Evolutionary conservation across 2,329 filamentous ascomycete species (phyloP), one percentile per base, ranked within the genome.

Genomic region (Botrytis aclada): DNA sequence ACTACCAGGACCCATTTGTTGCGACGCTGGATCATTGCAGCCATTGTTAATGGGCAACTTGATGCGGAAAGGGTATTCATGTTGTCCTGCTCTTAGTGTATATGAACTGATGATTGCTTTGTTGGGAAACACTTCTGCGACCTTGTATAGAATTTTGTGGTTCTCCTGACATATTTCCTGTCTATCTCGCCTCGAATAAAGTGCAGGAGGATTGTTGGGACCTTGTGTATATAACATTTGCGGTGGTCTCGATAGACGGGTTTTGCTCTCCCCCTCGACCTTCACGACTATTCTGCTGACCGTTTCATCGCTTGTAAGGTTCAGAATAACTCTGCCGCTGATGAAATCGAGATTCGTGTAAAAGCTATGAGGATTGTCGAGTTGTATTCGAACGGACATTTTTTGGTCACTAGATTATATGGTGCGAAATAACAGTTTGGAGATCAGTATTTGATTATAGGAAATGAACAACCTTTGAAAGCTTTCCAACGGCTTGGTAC

Each of bases 321-420:
- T 81, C 43, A 91, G 82, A 67, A 89, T 79, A 41, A 91, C 83
- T 74, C 86, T 85, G 71, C 93, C 93, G 43, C 85, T 86, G 74
- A 96, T 87, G 74, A 88, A 84, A 82, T 95, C 93, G 78, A 95
- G 89, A 80, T 95, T 95, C 69, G 93, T 95, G 82, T 92, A 93
- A 84, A 92, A 92, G 77, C 89, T 87, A 76, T 90, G 89, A 69
- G 87, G 87, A 78, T 89, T 86, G 78, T 93, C 88, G 77, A 94
- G 87, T 64, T 85, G 83, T 78, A 94, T 89, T 74, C 88, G 86
- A 79, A 93, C 88, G 66, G 90, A 89, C 90, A 92, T 92, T 77
- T 92, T 77, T 78, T 62, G 66, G 8, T 22, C n/a, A 41, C 29
- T 10, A 62, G 51, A 25, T 37, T 16, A 58, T 67, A 67, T 54